Base-by-base conservation (phyloP, 129 eudicot genomes). In the Silybum marianum region DNA sequence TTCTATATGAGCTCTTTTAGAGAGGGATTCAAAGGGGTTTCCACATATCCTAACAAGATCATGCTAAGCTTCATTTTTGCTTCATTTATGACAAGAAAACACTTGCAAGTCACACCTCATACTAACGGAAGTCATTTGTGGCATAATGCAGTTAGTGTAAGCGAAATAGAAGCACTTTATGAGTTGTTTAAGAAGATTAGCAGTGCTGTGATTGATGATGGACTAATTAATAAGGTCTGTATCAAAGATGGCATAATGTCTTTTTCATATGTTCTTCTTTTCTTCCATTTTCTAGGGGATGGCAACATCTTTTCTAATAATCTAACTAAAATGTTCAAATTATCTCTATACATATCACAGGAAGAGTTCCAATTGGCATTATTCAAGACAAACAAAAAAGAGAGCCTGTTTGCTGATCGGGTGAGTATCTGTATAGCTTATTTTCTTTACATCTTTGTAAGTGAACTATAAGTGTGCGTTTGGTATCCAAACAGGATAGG, bases 401-500 rank as follows among this genome's bases (percentile, higher is more conserved):
- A 94, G 83, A 94, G 98, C 83, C 85, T 94, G 85, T 94, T 94
- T 83, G 95, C 97, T 74, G 98, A 91, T 72, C 84, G 98, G 91
- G 95, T 93, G 86, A 30, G 77, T 60, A 71, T 73, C 71, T 66
- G 67, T 75, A 1, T 38, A 38, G 9, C 42, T 38, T 38, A 38
- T 38, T 38, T 38, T 38, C 42, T 38, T 38, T 38, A 38, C 42
- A 38, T 38, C 42, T 38, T 7, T 38, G 42, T 6, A 38, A 7
- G 42, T 38, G 1, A 38, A 38, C 42, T 8, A 38, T 38, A 6
- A 38, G 42, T 0, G 42, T 38, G 42, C 9, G 10, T 38, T 38
- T 38, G 9, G 42, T 36, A 7, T 36, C 40, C 40, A 36, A 36
- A 7, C 9, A 36, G 40, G 2, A 7, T 36, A 36, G 9, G 40